Base-by-base conservation (phyloP, 2,329 filamentous ascomycete species). In the Lachnellula arida region DNA sequence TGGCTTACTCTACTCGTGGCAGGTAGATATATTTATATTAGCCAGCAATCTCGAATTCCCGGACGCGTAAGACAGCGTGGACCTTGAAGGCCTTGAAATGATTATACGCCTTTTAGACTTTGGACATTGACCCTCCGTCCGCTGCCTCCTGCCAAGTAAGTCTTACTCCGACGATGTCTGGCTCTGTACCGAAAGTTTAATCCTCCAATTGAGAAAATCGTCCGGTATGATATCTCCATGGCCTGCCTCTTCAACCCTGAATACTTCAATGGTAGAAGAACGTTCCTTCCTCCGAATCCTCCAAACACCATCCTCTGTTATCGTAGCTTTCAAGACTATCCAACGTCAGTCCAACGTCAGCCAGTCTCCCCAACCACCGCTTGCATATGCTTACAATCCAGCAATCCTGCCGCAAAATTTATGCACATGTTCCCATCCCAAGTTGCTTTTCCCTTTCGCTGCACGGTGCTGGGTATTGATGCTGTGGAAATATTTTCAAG, bases 341-440 rank as follows among this genome's bases (percentile, higher is more conserved):
- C 22, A 25, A 3, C 14, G 28, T 71, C 58, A 70, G 60, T 6
- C 9, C 22, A 25, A 3, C 14, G 28, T 71, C 58, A 70, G 60
- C 47, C 23, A 25, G 1, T 14, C 11, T 23, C 23, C 15, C 25
- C 14, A 51, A 32, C 12, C 25, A 14, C 5, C 14, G 12, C 14
- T 28, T 4, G 7, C 17, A 12, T 8, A 32, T 37, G 4, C 85
- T 72, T 71, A 91, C 89, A 95, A 7, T 86, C 85, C 15, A 97
- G 73, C 64, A 97, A 89, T 0, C 75, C 78, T 1, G 82, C 84
- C 1, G 91, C 85, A 73, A 97, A 97, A 65, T 96, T 96, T 68
- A 97, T 94, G 68, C 92, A 97, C 63, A 88, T 82, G 68, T 97
- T 93, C 17, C 90, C 93, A 73, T 97, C 89, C 94, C 94, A 99